Evolutionary conservation across 2,329 filamentous ascomycete genomes (phyloP).

Genomic region (Penicillium sp.): DNA sequence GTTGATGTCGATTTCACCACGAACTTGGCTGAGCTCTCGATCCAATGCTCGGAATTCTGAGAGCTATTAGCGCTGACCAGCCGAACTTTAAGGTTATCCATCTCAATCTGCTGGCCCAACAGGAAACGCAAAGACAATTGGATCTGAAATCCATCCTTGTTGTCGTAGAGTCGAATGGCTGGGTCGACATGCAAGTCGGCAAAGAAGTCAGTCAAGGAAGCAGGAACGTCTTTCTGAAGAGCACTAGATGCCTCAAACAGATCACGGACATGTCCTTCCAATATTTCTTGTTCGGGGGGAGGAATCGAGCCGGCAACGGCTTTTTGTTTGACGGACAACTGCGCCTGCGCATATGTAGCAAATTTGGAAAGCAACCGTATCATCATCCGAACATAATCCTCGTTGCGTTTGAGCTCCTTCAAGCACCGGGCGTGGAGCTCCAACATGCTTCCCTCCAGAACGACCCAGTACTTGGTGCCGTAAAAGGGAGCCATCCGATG

Average conservation of each 20-base stretch:
- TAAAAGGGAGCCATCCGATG: conserved; percentile 76
- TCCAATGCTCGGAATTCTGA: conserved; percentile 65
- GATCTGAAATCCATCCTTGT: conserved; percentile 73
- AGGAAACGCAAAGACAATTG: conserved; percentile 68
- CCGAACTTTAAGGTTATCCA: conserved; percentile 65
- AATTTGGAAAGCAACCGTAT: conserved; percentile 60
- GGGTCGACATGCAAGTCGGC: conserved; percentile 66
- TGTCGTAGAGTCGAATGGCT: conserved; percentile 66
- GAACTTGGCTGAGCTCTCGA: conserved; percentile 52
- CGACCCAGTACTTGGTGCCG: conserved; percentile 72
- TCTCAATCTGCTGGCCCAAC: conserved; percentile 65
- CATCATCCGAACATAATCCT: conserved; percentile 75
- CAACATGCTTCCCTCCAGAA: conserved; percentile 78
- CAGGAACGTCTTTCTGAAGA: conserved; percentile 61
- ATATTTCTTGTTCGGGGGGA: conserved; percentile 30
- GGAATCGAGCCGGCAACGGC: conserved; percentile 32
- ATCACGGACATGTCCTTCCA: conserved; percentile 39
- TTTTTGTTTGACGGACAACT: conserved; percentile 32
- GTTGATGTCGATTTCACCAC: conserved; percentile 57
- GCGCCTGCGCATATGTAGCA: conserved; percentile 35
- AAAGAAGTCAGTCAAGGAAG: conserved; percentile 73
- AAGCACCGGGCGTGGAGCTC: conserved; percentile 83
- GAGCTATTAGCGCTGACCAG: conserved; percentile 52
- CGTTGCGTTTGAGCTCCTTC: conserved; percentile 69
- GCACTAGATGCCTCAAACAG: conserved; percentile 50